Conservation (phyloP, 768 basidiomycete species). For the Russula virescens region DNA sequence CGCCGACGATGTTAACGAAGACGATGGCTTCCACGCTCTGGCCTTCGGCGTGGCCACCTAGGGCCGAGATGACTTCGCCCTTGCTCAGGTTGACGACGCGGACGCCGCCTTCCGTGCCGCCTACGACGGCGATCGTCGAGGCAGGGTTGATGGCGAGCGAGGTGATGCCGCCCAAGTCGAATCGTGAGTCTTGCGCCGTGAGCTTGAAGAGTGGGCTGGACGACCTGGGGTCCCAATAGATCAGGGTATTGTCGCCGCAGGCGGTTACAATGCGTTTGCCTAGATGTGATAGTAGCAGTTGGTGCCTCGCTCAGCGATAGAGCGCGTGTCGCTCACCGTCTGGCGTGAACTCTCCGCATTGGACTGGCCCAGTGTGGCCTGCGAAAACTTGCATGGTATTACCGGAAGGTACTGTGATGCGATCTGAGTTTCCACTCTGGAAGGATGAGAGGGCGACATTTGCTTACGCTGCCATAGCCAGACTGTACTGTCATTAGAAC, state of each 20-base stretch:
- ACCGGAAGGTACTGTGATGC: constrained; percentile 79
- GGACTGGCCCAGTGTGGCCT: constrained; percentile 78
- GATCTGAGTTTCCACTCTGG: constrained; percentile 1
- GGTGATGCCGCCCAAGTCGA: constrained; percentile 79
- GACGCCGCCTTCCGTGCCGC: constrained; percentile 79
- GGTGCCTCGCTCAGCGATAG: background rate
- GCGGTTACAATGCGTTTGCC: constrained; percentile 89
- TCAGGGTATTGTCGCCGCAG: constrained; percentile 72
- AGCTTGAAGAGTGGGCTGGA: constrained; percentile 79
- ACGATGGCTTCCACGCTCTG: constrained; percentile 85
- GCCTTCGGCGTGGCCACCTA: constrained; percentile 79
- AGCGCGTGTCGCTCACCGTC: constrained; percentile 51
- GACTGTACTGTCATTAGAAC: constrained; percentile 86
- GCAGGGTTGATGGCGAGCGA: constrained; percentile 78
- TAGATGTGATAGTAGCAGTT: constrained; percentile 27
- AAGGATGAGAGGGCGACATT: background rate
- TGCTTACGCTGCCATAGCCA: constrained; percentile 97
- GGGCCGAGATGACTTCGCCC: constrained; percentile 71
- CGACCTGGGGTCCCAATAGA: constrained; percentile 88
- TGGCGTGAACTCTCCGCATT: constrained; percentile 87
- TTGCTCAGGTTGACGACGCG: constrained; percentile 83
- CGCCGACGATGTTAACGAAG: constrained; percentile 71
- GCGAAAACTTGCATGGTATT: constrained; percentile 95
- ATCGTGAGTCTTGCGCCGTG: constrained; percentile 60
- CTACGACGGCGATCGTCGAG: constrained; percentile 87